Conservation (phyloP, 768 basidiomycete genomes). For the Leccinum rimulosum region DNA sequence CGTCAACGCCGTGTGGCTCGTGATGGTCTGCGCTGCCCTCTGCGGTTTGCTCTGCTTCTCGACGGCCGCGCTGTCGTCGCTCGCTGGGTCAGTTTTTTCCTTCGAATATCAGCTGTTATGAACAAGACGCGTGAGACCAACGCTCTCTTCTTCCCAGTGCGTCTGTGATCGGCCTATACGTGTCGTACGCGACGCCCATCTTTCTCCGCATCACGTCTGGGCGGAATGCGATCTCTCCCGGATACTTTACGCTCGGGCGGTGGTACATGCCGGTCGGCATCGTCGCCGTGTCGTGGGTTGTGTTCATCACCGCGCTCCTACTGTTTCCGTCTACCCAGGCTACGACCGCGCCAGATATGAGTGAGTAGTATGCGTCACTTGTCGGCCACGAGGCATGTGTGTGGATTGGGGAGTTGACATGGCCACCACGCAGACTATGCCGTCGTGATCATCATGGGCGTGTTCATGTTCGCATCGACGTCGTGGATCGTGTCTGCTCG, state of each 20-base stretch:
- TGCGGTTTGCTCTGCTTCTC: conserved; percentile 69
- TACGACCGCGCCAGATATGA: conserved; percentile 48
- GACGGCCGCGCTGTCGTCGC: conserved; percentile 55
- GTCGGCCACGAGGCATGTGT: not conserved
- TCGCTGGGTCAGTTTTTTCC: conserved; percentile 54
- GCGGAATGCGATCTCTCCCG: conserved; percentile 52
- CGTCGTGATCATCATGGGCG: conserved; percentile 60
- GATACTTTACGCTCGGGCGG: conserved; percentile 57
- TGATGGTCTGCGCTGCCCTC: conserved; percentile 52
- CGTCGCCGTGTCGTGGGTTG: conserved; percentile 66
- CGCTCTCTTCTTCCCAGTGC: conserved; percentile 38
- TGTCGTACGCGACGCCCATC: conserved; percentile 60
- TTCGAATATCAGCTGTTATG: not conserved
- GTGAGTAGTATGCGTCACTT: conserved; percentile 40
- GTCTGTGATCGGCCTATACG: conserved; percentile 68
- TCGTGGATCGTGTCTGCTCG: conserved; percentile 67
- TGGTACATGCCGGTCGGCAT: conserved; percentile 60
- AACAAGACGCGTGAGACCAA: not conserved
- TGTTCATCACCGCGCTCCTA: conserved; percentile 57
- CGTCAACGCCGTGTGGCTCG: conserved; percentile 75
- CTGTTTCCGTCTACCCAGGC: conserved; percentile 50
- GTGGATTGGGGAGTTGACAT: too few species aligned
- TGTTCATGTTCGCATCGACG: conserved; percentile 60
- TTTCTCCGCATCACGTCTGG: conserved; percentile 72
- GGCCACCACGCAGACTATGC: conserved; percentile 51